Conservation (phyloP, 805 yeast species). For the Saturnispora besseyi region DNA sequence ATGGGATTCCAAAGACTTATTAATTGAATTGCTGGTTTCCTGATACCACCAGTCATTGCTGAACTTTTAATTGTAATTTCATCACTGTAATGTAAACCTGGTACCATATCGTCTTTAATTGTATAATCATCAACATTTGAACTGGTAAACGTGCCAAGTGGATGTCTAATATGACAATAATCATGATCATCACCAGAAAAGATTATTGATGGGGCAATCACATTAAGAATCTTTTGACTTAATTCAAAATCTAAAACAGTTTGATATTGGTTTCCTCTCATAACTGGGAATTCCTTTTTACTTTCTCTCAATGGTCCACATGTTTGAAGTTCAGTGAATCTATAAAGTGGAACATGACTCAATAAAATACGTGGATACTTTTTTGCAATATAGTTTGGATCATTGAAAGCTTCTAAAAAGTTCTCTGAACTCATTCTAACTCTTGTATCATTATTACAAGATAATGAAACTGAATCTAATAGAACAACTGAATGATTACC, state of each 20-base stretch:
- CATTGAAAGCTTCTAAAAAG: conserved; percentile 38
- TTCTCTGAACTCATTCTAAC: conserved; percentile 40
- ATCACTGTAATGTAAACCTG: conserved; percentile 32
- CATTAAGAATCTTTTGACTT: conserved; percentile 48
- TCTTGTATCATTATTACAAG: conserved; percentile 42
- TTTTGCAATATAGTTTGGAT: conserved; percentile 14
- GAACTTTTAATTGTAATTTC: conserved; percentile 86
- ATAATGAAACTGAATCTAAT: conserved; percentile 75
- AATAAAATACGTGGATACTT: conserved; percentile 57
- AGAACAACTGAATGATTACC: conserved; percentile 70
- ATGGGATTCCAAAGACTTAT: conserved; percentile 45
- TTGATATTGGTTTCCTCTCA: conserved; percentile 78
- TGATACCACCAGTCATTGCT: conserved; percentile 89
- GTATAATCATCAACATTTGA: conserved; percentile 6
- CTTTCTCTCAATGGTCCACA: conserved; percentile 82
- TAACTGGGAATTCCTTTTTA: conserved; percentile 51
- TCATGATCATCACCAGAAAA: conserved; percentile 98
- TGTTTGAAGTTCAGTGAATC: conserved; percentile 49
- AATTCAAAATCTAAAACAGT: conserved; percentile 66
- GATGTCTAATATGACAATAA: conserved; percentile 71
- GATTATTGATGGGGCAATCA: conserved; percentile 55
- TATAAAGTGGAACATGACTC: conserved; percentile 80
- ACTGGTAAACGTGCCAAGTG: conserved; percentile 14
- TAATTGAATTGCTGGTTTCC: conserved; percentile 78
- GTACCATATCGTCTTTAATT: conserved; percentile 6